Evolutionary conservation across 2,329 filamentous ascomycete species (phyloP).

Genomic region (Ceratocystis variospora): DNA sequence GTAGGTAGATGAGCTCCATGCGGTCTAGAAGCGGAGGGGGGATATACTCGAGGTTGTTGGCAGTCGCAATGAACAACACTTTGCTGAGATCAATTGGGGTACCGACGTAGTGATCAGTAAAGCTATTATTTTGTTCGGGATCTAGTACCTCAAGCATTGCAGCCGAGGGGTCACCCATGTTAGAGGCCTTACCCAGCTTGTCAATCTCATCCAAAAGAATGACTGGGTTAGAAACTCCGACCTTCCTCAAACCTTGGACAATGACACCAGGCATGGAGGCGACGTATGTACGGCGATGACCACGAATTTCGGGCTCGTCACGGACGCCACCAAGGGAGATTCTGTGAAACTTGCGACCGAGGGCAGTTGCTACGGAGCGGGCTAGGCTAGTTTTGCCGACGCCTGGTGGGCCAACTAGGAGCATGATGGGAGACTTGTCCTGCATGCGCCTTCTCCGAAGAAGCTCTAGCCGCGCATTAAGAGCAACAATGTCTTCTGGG

Average conservation of each 20-base stretch:
- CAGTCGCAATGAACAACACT: constrained; percentile 93
- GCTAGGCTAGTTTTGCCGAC: constrained; percentile 94
- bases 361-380: constrained; percentile 77
- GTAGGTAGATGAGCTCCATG: constrained; percentile 90
- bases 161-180: constrained; percentile 89
- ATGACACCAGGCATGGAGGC: constrained; percentile 97
- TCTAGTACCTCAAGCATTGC: constrained; percentile 97
- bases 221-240: constrained; percentile 87
- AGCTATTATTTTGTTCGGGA: constrained; percentile 89
- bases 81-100: constrained; percentile 93
- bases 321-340: constrained; percentile 92
- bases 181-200: constrained; percentile 81
- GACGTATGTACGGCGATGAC: constrained; percentile 89
- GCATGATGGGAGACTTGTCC: constrained; percentile 90
- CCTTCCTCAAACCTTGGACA: constrained; percentile 87
- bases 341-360: constrained; percentile 90
- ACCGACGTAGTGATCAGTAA: constrained; percentile 91
- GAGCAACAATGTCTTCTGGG: constrained; percentile 26
- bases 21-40: constrained; percentile 85
- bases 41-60: constrained; percentile 89
- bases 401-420: constrained; percentile 84
- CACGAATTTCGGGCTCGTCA: constrained; percentile 92
- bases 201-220: constrained; percentile 96
- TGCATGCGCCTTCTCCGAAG: constrained; percentile 72
- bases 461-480: constrained; percentile 53